Percentiles rank a stretch among this genome's conserved stretches.
phyloP scores from a whole-genome alignment of 768 basidiomycete species.

The Xerocomus brunneocitrinus region DNA sequence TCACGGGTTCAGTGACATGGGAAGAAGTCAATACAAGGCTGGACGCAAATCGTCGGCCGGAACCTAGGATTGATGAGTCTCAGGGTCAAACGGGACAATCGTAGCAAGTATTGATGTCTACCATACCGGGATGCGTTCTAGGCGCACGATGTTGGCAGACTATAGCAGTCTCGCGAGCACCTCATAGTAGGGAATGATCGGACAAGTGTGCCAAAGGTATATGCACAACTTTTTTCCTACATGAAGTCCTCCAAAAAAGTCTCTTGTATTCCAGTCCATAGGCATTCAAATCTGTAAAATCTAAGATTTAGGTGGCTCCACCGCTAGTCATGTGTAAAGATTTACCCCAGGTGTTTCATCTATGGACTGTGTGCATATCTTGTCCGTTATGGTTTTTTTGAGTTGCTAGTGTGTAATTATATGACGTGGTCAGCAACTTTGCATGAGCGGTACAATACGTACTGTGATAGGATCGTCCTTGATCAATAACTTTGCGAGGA shows the following conservation, averaged over 20 bases:
- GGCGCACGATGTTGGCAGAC: background rate
- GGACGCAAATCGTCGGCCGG: background rate
- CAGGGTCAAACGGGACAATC: background rate
- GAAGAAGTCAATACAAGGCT: background rate
- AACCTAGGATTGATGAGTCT: background rate
- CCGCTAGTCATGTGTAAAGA: background rate
- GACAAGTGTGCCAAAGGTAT: background rate
- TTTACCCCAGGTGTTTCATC: background rate
- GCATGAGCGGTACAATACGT: background rate
- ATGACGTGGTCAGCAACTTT: background rate
- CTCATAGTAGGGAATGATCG: background rate
- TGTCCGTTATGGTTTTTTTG: background rate
- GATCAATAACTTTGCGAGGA: background rate
- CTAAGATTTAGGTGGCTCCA: background rate
- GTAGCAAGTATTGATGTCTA: background rate
- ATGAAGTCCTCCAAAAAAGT: background rate
- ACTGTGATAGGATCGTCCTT: background rate
- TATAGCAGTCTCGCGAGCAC: background rate
- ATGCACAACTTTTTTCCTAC: background rate
- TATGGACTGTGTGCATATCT: background rate
- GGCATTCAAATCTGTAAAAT: background rate
- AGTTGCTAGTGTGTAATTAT: background rate
- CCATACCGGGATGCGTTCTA: background rate
- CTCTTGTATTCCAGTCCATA: background rate
- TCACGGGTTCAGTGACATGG: background rate